Evolutionary conservation across 257 asterid genomes (phyloP).

Genomic region (Penstemon eatonii): DNA sequence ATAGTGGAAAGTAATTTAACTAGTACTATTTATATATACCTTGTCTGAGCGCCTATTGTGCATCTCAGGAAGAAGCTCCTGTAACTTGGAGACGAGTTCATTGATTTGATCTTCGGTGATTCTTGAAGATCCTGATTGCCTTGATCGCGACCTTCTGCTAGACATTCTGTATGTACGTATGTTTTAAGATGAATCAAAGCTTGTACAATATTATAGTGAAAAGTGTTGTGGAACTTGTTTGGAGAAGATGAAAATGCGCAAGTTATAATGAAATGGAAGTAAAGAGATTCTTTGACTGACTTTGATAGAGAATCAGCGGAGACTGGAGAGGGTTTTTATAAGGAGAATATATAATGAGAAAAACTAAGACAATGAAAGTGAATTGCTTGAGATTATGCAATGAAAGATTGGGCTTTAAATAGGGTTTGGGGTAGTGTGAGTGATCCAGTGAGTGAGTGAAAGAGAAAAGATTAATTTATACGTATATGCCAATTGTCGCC

Average conservation of each 20-base stretch:
- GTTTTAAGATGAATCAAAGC: background rate
- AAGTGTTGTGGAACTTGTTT: background rate
- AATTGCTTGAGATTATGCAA: conserved; percentile 34
- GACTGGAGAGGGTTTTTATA: too few relatives aligned
- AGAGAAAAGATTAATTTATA: background rate
- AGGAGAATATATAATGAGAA: background rate
- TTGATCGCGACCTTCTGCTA: conserved; percentile 58
- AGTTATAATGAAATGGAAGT: too few relatives aligned
- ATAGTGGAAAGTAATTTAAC: background rate
- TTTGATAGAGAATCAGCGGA: too few relatives aligned
- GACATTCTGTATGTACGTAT: conserved; percentile 39
- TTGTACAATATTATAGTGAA: background rate
- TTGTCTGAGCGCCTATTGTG: conserved; percentile 49
- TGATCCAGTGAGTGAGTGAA: background rate
- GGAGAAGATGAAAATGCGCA: background rate
- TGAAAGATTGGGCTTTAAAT: conserved; percentile 28
- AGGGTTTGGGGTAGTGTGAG: conserved; percentile 14
- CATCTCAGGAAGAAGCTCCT: conserved; percentile 63
- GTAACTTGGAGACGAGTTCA: conserved; percentile 59
- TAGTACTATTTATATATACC: conserved; percentile 30
- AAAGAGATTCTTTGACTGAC: too few relatives aligned
- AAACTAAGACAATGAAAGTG: conserved; percentile 2
- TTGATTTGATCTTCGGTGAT: conserved; percentile 56
- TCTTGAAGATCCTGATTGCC: conserved; percentile 52
- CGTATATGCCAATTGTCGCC: background rate